phyloP scores from a whole-genome alignment of 495 filamentous ascomycete genomes.

The Staphylotrichum longicolle region DNA sequence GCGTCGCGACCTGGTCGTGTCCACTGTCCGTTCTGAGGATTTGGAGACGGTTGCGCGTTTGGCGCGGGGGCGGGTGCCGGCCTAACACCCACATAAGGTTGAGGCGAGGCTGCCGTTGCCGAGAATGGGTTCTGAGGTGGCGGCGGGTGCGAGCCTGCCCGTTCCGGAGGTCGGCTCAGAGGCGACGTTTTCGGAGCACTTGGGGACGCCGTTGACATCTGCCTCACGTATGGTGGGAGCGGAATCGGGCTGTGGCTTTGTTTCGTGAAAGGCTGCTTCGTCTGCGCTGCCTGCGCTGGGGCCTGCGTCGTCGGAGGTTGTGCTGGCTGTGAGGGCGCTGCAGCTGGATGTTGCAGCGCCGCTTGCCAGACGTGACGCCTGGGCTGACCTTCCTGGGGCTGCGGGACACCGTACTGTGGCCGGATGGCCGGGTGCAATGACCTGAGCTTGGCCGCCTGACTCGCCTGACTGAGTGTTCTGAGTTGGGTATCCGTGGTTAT shows the following conservation, averaged over 20 bases:
- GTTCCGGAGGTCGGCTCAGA: slow-evolving; percentile 18
- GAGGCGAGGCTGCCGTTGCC: background rate
- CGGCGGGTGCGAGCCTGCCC: background rate
- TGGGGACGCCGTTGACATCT: slow-evolving; percentile 12
- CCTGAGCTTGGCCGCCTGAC: slow-evolving; percentile 22
- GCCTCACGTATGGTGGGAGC: slow-evolving; percentile 32
- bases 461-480: slow-evolving; percentile 16
- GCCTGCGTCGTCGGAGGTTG: background rate
- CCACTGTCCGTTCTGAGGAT: background rate
- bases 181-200: slow-evolving; percentile 18
- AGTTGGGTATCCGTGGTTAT: slow-evolving; percentile 16
- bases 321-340: background rate
- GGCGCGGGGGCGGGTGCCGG: background rate
- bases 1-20: background rate
- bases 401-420: slow-evolving; percentile 40
- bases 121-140: background rate
- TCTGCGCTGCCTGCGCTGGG: background rate
- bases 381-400: slow-evolving; percentile 28
- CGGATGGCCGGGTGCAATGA: slow-evolving; percentile 48
- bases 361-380: slow-evolving; percentile 25
- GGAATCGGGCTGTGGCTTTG: slow-evolving; percentile 39
- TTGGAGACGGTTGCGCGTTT: background rate
- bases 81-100: background rate
- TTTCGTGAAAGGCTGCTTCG: slow-evolving; percentile 23
- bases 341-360: slow-evolving; percentile 10